Evolutionary conservation across 2,329 filamentous ascomycete genomes (phyloP), one percentile per base, ranked within the genome.

Genomic region (Xylariaceae sp.): DNA sequence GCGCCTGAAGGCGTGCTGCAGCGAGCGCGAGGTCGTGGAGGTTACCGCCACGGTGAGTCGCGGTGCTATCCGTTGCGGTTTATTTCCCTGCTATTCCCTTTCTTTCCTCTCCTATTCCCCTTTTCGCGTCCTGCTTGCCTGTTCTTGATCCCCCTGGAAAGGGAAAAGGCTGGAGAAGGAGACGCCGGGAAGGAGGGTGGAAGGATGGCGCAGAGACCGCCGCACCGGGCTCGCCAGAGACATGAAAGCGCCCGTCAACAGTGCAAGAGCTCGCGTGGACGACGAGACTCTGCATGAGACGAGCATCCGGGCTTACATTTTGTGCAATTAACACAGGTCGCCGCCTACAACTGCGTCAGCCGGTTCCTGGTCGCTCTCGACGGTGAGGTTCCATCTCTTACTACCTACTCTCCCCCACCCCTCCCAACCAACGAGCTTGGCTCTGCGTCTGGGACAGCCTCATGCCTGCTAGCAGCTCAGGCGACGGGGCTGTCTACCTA

Each of bases 311-410:
- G 25, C 7, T 27, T 27, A 6, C 25, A 27, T 14, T 27, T 8
- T 9, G 6, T 6, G 25, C 31, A 21, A 28, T 21, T 10, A 5
- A 10, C 24, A 13, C 31, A 72, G 69, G 57, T 75, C 45, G 83
- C 83, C 10, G 77, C 75, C 35, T 93, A 93, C 56, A 93, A 93
- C 55, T 89, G 83, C 52, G 85, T 93, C 12, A 88, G 82, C 56
- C 72, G 86, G 19, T 89, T 93, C 47, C 58, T 93, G 45, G 85
- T 93, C 14, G 86, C 86, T 11, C 58, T 94, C 36, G 80, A 93
- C 61, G 83, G 76, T 79, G n/a, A 60, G 58, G 73, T 63, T 15
- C 5, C 13, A 30, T 7, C 25, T 25, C 31, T 23, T n/a, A 10
- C 17, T 26, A 35, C 29, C 25, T 12, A 9, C 13, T 28, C 18